Evolutionary conservation across 352 stramenopile species (phyloP), one percentile per base, ranked within the genome.

Genomic region (Thalassiosira mediterranea): DNA sequence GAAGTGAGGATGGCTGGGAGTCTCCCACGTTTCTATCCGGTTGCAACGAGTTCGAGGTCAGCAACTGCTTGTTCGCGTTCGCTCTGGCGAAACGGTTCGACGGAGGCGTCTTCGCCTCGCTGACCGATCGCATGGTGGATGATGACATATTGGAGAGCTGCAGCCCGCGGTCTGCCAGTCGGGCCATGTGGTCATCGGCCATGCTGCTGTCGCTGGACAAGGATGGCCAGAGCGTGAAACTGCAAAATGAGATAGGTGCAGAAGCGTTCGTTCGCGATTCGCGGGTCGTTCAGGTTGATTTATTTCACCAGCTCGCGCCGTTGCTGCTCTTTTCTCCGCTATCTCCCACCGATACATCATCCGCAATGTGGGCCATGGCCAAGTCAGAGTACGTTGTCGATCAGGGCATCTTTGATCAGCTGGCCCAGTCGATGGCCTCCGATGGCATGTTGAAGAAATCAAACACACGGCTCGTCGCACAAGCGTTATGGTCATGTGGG

Each of bases 331-430:
- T 81, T 19, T 77, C 74, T 1, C 58, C 74, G 25, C 46, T 91
- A 3, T 72, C 66, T 32, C 61, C 83, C 8, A 63, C 52, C n/a
- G 81, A 91, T 60, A 63, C 64, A 21, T 82, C 86, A 21, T 65
- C 60, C 40, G 77, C 83, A 17, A 77, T 91, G 56, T 87, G 78
- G 58, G 77, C 86, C 0, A 89, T 88, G 57, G 86, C 83, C 7
- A 88, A 84, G 67, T 73, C 75, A n/a, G 42, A 44, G 1, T 91
- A 90, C 51, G 63, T 77, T 19, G 46, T 87, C 32, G 81, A 91
- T 53, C 87, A 69, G 67, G 80, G 81, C 13, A 70, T 90, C 15
- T 90, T 90, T 78, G 83, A 91, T 70, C 79, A 88, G 56, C 59
- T 91, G 2, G 59, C 70, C 13, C 17, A 75, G 46, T 38, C 57